Evolutionary conservation across 306 rosid genomes (phyloP).

Genomic region (Ammopiptanthus mongolicus): DNA sequence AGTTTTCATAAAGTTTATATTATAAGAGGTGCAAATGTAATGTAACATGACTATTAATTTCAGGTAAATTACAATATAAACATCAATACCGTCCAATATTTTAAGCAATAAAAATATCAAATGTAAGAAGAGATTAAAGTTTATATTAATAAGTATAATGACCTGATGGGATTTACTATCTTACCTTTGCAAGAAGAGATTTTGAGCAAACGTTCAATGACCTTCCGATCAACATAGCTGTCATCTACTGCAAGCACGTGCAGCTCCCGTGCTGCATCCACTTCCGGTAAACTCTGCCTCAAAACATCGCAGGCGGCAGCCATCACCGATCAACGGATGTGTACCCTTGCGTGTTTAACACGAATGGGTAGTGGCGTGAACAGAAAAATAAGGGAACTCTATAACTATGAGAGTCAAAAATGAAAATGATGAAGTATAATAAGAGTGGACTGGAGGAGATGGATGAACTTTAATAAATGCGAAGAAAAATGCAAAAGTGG

Average conservation of each 20-base stretch:
- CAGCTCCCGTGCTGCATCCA: constrained; percentile 32
- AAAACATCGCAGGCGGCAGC: constrained; percentile 40
- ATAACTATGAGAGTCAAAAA: background rate
- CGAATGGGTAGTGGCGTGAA: background rate
- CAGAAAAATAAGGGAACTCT: background rate
- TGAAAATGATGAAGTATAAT: background rate
- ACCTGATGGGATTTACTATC: too few relatives aligned
- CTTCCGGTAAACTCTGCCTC: constrained; percentile 37
- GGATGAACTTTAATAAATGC: background rate
- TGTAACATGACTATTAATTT: too few relatives aligned
- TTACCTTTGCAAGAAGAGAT: constrained; percentile 85
- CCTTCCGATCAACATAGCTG: constrained; percentile 79
- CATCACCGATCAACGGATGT: constrained; percentile 30
- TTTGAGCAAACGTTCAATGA: constrained; percentile 76
- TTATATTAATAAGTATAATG: too few relatives aligned
- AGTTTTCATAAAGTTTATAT: too few relatives aligned
- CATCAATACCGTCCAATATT: too few relatives aligned
- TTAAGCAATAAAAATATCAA: too few relatives aligned
- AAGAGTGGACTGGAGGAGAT: background rate
- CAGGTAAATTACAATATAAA: too few relatives aligned
- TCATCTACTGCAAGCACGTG: constrained; percentile 97
- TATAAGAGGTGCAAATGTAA: too few relatives aligned
- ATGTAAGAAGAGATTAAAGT: too few relatives aligned
- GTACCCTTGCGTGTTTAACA: too few relatives aligned
- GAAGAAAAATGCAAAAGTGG: background rate